Percentiles rank a stretch among this genome's conserved stretches.
Evolutionary conservation across 371 early-diverging fungal genomes (phyloP).

Genomic region (Rhizopus sp.): DNA sequence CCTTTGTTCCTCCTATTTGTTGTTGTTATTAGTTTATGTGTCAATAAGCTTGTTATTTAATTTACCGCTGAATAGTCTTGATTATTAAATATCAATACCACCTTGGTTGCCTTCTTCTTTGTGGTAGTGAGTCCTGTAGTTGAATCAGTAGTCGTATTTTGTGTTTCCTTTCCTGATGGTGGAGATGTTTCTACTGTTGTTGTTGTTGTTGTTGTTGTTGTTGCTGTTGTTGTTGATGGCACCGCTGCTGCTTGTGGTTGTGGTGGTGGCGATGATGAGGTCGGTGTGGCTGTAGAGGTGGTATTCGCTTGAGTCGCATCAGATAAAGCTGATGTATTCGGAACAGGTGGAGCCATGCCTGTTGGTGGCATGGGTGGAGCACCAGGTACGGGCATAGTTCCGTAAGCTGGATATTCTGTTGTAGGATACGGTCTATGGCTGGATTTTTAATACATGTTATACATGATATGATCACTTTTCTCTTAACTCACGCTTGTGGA

Average conservation of each 20-base stretch:
- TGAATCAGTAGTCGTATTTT: neutral
- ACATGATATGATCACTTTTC: slow-evolving; percentile 9
- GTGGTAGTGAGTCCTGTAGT: slow-evolving; percentile 21
- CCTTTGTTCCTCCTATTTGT: slow-evolving; percentile 31
- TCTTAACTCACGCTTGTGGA: slow-evolving; percentile 30
- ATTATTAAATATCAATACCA: slow-evolving; percentile 42
- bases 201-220: no score
- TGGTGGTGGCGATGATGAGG: slow-evolving; percentile 68
- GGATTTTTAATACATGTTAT: neutral
- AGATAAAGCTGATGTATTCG: slow-evolving; percentile 1
- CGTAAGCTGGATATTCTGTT: slow-evolving; percentile 11
- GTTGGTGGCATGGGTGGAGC: neutral
- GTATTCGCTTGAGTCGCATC: slow-evolving; percentile 1
- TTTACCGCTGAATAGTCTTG: slow-evolving; percentile 46
- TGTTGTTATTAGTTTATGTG: neutral
- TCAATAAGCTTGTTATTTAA: neutral
- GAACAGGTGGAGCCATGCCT: neutral
- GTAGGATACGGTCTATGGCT: slow-evolving; percentile 4
- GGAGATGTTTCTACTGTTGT: slow-evolving; percentile 48
- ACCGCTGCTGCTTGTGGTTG: slow-evolving; percentile 23
- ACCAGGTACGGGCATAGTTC: slow-evolving; percentile 1
- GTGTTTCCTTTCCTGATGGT: slow-evolving; percentile 51
- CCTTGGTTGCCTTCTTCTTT: slow-evolving; percentile 46
- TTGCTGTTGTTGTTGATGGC: slow-evolving; percentile 82
- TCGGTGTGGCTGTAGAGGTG: neutral